Evolutionary conservation across 208 protist genomes (phyloP).

Genomic region (Naegleria fowleri): DNA sequence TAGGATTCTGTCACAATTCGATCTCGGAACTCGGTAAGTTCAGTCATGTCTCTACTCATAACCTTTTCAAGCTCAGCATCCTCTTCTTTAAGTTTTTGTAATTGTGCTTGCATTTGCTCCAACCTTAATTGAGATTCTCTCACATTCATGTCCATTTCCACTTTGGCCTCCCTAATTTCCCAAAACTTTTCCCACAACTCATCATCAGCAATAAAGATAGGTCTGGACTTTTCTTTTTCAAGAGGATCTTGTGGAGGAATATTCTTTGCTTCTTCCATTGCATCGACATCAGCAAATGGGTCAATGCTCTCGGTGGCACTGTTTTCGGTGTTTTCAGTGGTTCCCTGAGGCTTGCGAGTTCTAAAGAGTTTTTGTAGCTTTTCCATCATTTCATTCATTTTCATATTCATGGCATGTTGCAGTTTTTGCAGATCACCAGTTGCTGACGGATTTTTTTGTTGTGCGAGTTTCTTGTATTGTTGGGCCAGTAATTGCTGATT

Average conservation of each 20-base stretch:
- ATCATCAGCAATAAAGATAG: background rate
- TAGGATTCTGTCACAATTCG: constrained; percentile 48
- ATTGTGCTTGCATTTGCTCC: background rate
- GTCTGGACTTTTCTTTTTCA: background rate
- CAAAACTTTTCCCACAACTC: constrained; percentile 17
- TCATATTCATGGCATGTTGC: background rate
- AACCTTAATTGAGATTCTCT: background rate
- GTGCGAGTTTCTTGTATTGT: background rate
- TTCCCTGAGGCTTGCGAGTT: background rate
- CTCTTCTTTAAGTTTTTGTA: background rate
- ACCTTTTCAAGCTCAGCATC: constrained; percentile 32
- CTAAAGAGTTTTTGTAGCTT: background rate
- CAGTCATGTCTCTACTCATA: constrained; percentile 20
- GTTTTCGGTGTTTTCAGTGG: background rate
- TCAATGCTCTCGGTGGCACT: background rate
- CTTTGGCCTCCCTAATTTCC: background rate
- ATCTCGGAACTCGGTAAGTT: constrained; percentile 34
- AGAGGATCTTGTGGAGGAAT: background rate
- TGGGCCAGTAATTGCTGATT: background rate
- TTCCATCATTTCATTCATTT: constrained; percentile 10
- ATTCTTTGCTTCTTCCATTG: background rate
- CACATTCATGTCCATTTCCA: background rate
- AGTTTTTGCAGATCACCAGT: background rate
- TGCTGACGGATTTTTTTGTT: background rate
- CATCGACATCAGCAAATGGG: constrained; percentile 21